Percentiles rank a stretch among this genome's conserved stretches.
These are phyloP conservation scores for Picea mariana DNA, from an alignment of 83 land plant genomes.

Conservation along the genomic window DNA sequence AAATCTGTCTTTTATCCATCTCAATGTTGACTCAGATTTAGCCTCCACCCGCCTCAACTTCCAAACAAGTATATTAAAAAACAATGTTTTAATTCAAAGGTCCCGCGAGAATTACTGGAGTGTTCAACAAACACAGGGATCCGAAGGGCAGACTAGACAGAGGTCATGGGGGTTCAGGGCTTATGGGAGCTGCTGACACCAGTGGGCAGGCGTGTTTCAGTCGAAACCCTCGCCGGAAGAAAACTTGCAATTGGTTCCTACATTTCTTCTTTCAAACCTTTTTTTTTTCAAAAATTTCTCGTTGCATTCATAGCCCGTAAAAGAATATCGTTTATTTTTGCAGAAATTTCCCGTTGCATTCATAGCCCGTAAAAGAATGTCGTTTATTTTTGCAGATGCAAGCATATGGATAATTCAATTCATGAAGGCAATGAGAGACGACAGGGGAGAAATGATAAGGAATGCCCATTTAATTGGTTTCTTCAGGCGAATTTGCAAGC, in stretches of 20 bases:
- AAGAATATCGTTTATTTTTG: not conserved
- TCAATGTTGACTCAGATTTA: too few relatives aligned
- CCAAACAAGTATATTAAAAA: too few relatives aligned
- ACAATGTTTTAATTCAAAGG: too few relatives aligned
- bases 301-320: not conserved
- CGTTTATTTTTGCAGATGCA: slow-evolving; percentile 63
- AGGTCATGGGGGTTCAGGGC: slow-evolving; percentile 97
- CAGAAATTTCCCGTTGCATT: not conserved
- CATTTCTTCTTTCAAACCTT: not conserved
- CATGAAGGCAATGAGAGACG: slow-evolving; percentile 99
- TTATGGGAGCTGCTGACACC: slow-evolving; percentile 99
- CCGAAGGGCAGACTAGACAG: not conserved
- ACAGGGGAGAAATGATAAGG: slow-evolving; percentile 94
- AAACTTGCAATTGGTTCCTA: slow-evolving; percentile 89
- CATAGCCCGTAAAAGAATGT: not conserved
- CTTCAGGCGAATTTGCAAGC: slow-evolving; percentile 97
- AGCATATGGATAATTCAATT: slow-evolving; percentile 99
- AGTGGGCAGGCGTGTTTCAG: slow-evolving; percentile 98
- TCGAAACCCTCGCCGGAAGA: slow-evolving; percentile 90
- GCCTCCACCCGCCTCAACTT: too few relatives aligned
- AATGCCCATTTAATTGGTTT: slow-evolving; percentile 96
- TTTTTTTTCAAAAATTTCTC: not conserved
- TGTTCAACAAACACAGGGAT: too few relatives aligned
- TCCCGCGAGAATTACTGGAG: too few relatives aligned
- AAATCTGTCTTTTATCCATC: too few relatives aligned